Evolutionary conservation across 164 flowering plant genomes (phyloP).

Genomic region (Houttuynia cordata): DNA sequence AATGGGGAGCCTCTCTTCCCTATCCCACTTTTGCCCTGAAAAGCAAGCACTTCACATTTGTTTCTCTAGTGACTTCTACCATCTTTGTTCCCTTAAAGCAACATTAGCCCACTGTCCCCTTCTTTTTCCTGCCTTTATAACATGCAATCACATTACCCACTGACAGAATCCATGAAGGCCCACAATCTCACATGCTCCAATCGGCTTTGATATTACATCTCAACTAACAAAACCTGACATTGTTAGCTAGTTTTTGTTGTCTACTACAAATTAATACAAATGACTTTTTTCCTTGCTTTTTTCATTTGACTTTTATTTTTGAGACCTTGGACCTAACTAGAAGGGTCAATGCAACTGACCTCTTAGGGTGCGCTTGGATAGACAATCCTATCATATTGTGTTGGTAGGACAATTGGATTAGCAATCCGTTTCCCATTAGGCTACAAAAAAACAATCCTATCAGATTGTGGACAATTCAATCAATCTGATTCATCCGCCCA

Average conservation of each 20-base stretch:
- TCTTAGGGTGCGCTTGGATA: too few species aligned
- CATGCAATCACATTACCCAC: neutral
- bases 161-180: neutral
- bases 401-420: too few species aligned
- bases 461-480: too few species aligned
- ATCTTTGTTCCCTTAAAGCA: constrained; percentile 1
- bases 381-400: too few species aligned
- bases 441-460: too few species aligned
- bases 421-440: too few species aligned
- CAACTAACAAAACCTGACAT: neutral
- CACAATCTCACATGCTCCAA: neutral
- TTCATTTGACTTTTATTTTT: too few species aligned
- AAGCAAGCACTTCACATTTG: neutral
- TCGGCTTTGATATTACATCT: neutral
- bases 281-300: too few species aligned
- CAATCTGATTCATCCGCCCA: too few species aligned
- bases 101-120: neutral
- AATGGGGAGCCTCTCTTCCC: neutral
- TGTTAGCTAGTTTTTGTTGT: neutral
- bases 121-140: neutral
- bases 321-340: too few species aligned
- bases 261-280: neutral
- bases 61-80: neutral
- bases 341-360: too few species aligned
- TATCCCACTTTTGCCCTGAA: neutral